Evolutionary conservation across 805 yeast genomes (phyloP), one percentile per base, ranked within the genome.

Genomic region (Monosporozyma aquatica): DNA sequence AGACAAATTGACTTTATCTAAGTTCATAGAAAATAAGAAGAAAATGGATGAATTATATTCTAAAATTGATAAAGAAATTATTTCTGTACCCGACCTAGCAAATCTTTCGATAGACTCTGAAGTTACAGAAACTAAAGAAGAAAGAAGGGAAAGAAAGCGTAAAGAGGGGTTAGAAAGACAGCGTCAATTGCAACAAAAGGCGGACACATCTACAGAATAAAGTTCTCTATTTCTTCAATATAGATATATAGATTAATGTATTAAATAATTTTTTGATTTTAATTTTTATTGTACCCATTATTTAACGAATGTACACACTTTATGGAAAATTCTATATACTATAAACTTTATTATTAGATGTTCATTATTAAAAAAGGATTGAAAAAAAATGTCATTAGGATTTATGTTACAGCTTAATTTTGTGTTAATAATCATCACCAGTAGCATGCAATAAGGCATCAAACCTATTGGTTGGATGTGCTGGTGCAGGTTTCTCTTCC

Each of bases 21-120:
- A 89, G 49, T 87, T 83, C 53, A 59, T 55, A 7, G 92, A 85
- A 54, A 86, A 86, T 59, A 65, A 64, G 38, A 66, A 63, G 43
- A 80, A 82, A 46, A 66, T 82, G 53, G 64, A 69, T 5, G 71
- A 67, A 40, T 55, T 84, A 17, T 64, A 68, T 38, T 43, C 57
- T 1, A 68, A 71, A 5, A 68, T 80, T 18, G 66, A 65, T 8
- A 38, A 43, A 2, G 53, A 53, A 28, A 41, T 58, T 3, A 56
- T 75, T 50, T 38, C 33, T n/a, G 37, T 7, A 26, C 17, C 20
- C 18, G 23, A 10, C 7, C 15, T 8, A 11, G 6, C 15, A 25
- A 30, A 15, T 15, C 14, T 3, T 7, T n/a, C 2, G 18, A 30
- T 14, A 39, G 34, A n/a, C n/a, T 5, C 20, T 17, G 22, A 15